A percentile compares a stretch with the other conserved stretches of the same genome.
phyloP scores from a whole-genome alignment of 768 basidiomycete species.

The Leccinum subgranulosum region DNA sequence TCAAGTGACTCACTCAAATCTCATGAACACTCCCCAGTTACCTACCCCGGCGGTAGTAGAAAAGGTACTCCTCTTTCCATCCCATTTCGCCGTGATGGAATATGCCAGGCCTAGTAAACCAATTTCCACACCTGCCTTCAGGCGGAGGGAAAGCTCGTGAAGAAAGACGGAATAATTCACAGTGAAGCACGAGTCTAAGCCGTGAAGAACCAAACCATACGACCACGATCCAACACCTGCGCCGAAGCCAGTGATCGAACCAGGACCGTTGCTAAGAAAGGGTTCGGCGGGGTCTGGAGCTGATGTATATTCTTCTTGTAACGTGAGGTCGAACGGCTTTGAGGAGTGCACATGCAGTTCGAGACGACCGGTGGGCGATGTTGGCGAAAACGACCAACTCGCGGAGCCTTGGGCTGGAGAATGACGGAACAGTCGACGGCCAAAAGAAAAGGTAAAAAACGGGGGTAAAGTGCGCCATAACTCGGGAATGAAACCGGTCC shows the following conservation, averaged over 20 bases:
- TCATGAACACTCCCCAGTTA: constrained; percentile 47
- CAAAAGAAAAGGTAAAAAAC: constrained; percentile 41
- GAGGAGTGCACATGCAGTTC: constrained; percentile 44
- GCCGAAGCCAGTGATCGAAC: constrained; percentile 52
- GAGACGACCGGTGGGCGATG: constrained; percentile 26
- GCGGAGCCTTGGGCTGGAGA: constrained; percentile 47
- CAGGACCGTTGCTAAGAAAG: constrained; percentile 32
- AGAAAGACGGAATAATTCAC: constrained; percentile 52
- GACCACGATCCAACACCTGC: constrained; percentile 45
- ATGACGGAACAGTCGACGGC: constrained; percentile 51
- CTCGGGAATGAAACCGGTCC: constrained; percentile 36
- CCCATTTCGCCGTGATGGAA: constrained; percentile 49
- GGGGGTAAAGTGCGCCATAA: constrained; percentile 34
- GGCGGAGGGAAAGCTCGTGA: constrained; percentile 51
- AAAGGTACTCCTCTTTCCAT: constrained; percentile 40
- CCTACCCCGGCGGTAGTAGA: constrained; percentile 44
- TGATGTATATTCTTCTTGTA: constrained; percentile 21
- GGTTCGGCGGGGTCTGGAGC: constrained; percentile 21
- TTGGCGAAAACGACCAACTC: constrained; percentile 25
- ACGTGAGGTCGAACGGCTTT: constrained; percentile 35
- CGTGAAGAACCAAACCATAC: constrained; percentile 47
- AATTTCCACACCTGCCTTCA: constrained; percentile 48
- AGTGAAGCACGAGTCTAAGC: constrained; percentile 44
- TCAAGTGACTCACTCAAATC: constrained; percentile 45
- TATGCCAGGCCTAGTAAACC: constrained; percentile 45